These are phyloP conservation scores for Hericium erinaceus DNA, from an alignment of 768 basidiomycete genomes.

Conservation along the genomic window DNA sequence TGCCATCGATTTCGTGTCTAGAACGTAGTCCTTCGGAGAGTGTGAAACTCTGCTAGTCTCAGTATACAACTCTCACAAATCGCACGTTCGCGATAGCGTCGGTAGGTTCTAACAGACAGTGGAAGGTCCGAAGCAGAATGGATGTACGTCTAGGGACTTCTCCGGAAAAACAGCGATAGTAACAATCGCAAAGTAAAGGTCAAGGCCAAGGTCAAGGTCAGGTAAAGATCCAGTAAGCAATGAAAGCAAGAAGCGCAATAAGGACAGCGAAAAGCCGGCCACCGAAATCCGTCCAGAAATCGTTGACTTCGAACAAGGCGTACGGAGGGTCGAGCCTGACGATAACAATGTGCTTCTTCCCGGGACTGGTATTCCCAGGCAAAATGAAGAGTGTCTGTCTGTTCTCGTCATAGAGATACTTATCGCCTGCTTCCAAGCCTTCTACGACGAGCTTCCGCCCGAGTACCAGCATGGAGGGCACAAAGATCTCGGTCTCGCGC, in stretches of 20 bases:
- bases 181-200: too few relatives aligned
- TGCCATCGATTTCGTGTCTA: too few relatives aligned
- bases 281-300: conserved; percentile 55
- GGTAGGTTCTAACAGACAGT: too few relatives aligned
- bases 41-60: too few relatives aligned
- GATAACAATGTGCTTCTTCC: conserved; percentile 37
- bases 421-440: conserved; percentile 43
- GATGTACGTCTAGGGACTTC: too few relatives aligned
- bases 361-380: conserved; percentile 29
- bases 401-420: conserved; percentile 48
- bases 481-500: conserved; percentile 76
- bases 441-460: conserved; percentile 48
- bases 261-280: conserved; percentile 23
- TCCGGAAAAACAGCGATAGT: too few relatives aligned
- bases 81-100: too few relatives aligned
- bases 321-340: conserved; percentile 52
- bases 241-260: conserved; percentile 12
- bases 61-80: too few relatives aligned
- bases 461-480: conserved; percentile 54
- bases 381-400: conserved; percentile 73
- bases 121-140: too few relatives aligned
- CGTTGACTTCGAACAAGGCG: conserved; percentile 47
- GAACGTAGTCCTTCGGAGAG: too few relatives aligned
- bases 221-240: too few relatives aligned
- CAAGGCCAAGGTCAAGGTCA: too few relatives aligned